These are phyloP conservation scores for Podospora anserina DNA, from an alignment of 495 filamentous ascomycete genomes.

Conservation along the genomic window DNA sequence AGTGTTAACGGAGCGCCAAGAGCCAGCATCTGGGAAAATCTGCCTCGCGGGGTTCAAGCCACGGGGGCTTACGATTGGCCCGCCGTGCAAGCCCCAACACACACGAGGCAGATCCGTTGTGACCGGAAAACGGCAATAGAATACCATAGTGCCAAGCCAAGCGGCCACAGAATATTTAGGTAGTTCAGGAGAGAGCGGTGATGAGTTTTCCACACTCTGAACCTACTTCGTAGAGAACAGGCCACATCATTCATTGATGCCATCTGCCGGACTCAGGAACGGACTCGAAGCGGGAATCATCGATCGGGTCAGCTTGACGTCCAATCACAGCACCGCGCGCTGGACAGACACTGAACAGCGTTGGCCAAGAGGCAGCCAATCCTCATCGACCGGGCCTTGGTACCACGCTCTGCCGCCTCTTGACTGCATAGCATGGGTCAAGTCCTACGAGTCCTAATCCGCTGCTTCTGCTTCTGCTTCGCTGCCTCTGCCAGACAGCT, in stretches of 20 bases:
- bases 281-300: background rate
- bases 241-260: background rate
- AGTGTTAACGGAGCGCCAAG: background rate
- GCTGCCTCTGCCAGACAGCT: slow-evolving; percentile 12
- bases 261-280: background rate
- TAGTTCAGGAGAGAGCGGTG: background rate
- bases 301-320: background rate
- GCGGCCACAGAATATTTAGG: background rate
- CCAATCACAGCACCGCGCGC: background rate
- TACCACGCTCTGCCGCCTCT: slow-evolving; percentile 19
- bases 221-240: no score
- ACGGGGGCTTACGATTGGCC: slow-evolving; percentile 5
- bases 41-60: slow-evolving; percentile 8
- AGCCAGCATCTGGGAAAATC: background rate
- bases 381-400: slow-evolving; percentile 4
- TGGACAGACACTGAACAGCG: background rate
- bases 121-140: slow-evolving; percentile 1
- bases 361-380: slow-evolving; percentile 31
- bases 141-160: background rate
- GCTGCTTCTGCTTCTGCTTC: slow-evolving; percentile 5
- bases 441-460: slow-evolving; percentile 29
- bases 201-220: background rate
- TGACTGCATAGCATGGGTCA: slow-evolving; percentile 6
- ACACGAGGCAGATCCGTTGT: background rate
- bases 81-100: background rate